phyloP scores from a whole-genome alignment of 2,329 filamentous ascomycete genomes.

The Sporothrix phasma region DNA sequence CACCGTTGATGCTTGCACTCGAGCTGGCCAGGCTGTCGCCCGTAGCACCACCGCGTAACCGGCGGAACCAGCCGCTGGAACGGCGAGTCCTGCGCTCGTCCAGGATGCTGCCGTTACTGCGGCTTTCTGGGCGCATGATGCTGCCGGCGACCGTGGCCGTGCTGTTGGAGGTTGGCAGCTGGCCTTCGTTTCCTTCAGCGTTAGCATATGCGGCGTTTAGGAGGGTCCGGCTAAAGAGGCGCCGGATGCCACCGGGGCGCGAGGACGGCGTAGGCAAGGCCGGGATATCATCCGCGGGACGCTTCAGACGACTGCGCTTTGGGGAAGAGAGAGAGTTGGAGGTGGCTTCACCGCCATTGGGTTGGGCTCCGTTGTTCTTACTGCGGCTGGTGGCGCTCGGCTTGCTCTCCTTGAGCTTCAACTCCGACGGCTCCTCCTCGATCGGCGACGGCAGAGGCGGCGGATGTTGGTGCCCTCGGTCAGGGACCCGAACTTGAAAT shows the following conservation, averaged over 20 bases:
- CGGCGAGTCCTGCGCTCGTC: slow-evolving; percentile 47
- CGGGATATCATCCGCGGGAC: slow-evolving; percentile 40
- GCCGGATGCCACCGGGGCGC: slow-evolving; percentile 47
- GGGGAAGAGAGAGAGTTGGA: slow-evolving; percentile 13
- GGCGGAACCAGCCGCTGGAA: slow-evolving; percentile 49
- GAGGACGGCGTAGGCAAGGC: slow-evolving; percentile 42
- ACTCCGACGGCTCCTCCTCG: slow-evolving; percentile 34
- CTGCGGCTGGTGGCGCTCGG: slow-evolving; percentile 23
- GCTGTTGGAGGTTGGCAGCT: slow-evolving; percentile 12
- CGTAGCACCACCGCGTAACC: slow-evolving; percentile 33
- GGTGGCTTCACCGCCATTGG: slow-evolving; percentile 18
- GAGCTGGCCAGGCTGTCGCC: slow-evolving; percentile 17
- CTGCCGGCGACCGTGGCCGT: slow-evolving; percentile 19
- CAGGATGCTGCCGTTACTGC: slow-evolving; percentile 37
- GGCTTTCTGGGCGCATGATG: slow-evolving; percentile 38
- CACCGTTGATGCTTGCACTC: slow-evolving; percentile 16
- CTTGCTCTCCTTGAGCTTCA: slow-evolving; percentile 12
- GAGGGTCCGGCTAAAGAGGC: slow-evolving; percentile 45
- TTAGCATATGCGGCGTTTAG: slow-evolving; percentile 45
- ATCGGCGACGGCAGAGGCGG: slow-evolving; percentile 47
- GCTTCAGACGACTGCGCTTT: slow-evolving; percentile 33
- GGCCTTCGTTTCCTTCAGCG: slow-evolving; percentile 32
- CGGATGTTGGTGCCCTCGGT: slow-evolving; percentile 52
- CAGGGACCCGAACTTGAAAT: slow-evolving; percentile 49
- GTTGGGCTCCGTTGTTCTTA: slow-evolving; percentile 32